Percentiles rank a stretch among this genome's conserved stretches.
Conservation (phyloP, 345 rosid genomes). For the Alliaria petiolata region DNA sequence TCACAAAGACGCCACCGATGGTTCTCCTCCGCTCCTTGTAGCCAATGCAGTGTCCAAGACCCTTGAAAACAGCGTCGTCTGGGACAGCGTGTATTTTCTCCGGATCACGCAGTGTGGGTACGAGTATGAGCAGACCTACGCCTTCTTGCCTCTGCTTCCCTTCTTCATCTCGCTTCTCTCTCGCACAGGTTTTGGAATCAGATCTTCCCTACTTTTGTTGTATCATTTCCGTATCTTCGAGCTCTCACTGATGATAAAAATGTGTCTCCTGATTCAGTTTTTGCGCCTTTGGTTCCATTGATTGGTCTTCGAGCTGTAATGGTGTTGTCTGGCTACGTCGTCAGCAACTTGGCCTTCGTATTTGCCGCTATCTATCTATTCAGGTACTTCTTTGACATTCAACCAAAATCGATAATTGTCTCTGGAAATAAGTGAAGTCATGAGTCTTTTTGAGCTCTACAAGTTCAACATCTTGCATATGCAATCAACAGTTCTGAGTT, state of each 20-base stretch:
- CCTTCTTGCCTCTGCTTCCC: slow-evolving; percentile 88
- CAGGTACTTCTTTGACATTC: slow-evolving; percentile 36
- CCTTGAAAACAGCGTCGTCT: slow-evolving; percentile 58
- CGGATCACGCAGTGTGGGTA: slow-evolving; percentile 84
- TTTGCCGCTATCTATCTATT: slow-evolving; percentile 49
- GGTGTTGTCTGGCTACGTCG: slow-evolving; percentile 68
- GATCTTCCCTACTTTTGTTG: background rate
- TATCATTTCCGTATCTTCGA: background rate
- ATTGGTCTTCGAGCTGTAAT: slow-evolving; percentile 78
- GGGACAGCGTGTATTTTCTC: slow-evolving; percentile 88
- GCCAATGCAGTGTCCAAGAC: slow-evolving; percentile 38
- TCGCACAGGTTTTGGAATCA: slow-evolving; percentile 48
- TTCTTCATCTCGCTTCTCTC: slow-evolving; percentile 48
- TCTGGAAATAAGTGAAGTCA: background rate
- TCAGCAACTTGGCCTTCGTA: slow-evolving; percentile 65
- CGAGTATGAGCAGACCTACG: slow-evolving; percentile 89
- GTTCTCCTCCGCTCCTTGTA: slow-evolving; percentile 12
- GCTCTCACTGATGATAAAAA: background rate
- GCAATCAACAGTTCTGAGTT: background rate
- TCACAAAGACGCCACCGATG: slow-evolving; percentile 9
- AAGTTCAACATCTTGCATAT: background rate
- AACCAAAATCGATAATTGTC: background rate
- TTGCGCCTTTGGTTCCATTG: slow-evolving; percentile 65
- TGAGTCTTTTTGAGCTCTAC: background rate
- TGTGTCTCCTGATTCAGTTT: slow-evolving; percentile 40